Conservation (phyloP, 805 yeast genomes). For the Myxozyma neotropica region DNA sequence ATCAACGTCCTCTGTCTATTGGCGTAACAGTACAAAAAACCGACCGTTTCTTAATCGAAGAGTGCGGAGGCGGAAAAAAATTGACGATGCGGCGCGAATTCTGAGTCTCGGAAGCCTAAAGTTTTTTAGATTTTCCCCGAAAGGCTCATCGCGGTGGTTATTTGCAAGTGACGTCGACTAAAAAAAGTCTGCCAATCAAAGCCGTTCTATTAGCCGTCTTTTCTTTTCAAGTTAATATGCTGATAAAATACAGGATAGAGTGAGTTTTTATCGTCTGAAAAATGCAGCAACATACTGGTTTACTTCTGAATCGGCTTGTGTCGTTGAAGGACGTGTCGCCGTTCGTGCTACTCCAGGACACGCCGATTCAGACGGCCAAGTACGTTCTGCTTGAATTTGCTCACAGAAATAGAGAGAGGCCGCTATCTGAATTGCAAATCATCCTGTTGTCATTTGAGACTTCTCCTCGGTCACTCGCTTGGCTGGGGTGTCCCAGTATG, state of each 20-base stretch:
- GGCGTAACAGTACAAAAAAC: too few relatives aligned
- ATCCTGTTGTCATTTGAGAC: slow-evolving; percentile 74
- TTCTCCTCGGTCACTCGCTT: slow-evolving; percentile 39
- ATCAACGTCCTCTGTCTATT: background rate
- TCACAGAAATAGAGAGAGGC: slow-evolving; percentile 43
- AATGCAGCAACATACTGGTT: slow-evolving; percentile 10
- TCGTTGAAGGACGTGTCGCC: slow-evolving; percentile 75
- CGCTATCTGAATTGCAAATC: slow-evolving; percentile 41
- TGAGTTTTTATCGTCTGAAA: background rate
- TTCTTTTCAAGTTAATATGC: background rate
- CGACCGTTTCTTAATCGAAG: too few relatives aligned
- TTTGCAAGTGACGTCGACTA: background rate
- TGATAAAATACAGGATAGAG: background rate
- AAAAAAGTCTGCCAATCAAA: background rate
- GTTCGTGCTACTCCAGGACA: slow-evolving; percentile 68
- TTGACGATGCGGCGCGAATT: slow-evolving; percentile 2
- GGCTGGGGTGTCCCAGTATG: slow-evolving; percentile 1
- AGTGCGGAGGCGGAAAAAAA: slow-evolving; percentile 9
- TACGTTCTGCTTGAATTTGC: slow-evolving; percentile 61
- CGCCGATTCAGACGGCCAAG: slow-evolving; percentile 67
- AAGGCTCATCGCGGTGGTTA: slow-evolving; percentile 1
- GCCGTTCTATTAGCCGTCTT: background rate
- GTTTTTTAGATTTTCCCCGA: background rate
- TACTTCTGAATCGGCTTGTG: slow-evolving; percentile 65
- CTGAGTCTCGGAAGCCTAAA: background rate